Evolutionary conservation across 1,284 basidiomycete species (phyloP).

Genomic region (Veloporphyrellus conicus): DNA sequence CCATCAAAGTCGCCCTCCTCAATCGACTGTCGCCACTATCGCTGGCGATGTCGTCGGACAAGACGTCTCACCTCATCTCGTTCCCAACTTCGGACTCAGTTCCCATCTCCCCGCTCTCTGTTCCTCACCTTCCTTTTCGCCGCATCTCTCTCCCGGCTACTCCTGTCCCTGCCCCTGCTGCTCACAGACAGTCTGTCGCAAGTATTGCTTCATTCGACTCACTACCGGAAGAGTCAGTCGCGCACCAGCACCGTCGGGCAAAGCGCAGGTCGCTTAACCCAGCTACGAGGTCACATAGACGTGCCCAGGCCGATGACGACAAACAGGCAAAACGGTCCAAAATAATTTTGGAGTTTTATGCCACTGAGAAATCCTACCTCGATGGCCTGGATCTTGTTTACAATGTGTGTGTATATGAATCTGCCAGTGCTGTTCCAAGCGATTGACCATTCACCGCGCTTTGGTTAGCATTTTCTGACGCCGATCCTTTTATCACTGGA

Average conservation of each 20-base stretch:
- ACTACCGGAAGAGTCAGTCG: slow-evolving; percentile 45
- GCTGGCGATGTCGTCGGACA: slow-evolving; percentile 18
- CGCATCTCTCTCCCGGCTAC: slow-evolving; percentile 70
- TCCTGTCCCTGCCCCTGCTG: slow-evolving; percentile 38
- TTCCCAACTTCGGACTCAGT: slow-evolving; percentile 29
- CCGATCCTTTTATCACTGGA: slow-evolving; percentile 72
- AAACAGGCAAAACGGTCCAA: slow-evolving; percentile 47
- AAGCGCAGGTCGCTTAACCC: slow-evolving; percentile 36
- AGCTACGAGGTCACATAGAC: slow-evolving; percentile 20
- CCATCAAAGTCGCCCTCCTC: slow-evolving; percentile 2
- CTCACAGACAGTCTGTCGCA: slow-evolving; percentile 59
- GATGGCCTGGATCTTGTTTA: slow-evolving; percentile 78
- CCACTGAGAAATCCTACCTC: slow-evolving; percentile 77
- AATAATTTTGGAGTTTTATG: slow-evolving; percentile 71
- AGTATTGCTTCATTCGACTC: slow-evolving; percentile 70
- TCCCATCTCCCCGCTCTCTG: slow-evolving; percentile 22
- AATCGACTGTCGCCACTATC: slow-evolving; percentile 9
- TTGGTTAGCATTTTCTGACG: slow-evolving; percentile 65
- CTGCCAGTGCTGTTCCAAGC: not conserved
- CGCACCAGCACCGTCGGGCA: slow-evolving; percentile 22
- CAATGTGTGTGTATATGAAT: slow-evolving; percentile 50
- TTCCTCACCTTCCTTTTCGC: slow-evolving; percentile 61
- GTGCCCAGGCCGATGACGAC: slow-evolving; percentile 37
- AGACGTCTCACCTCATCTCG: slow-evolving; percentile 18
- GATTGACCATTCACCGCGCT: slow-evolving; percentile 2